These are phyloP conservation scores for Usnea hakonensis DNA, from an alignment of 495 filamentous ascomycete genomes.

Conservation along the genomic window DNA sequence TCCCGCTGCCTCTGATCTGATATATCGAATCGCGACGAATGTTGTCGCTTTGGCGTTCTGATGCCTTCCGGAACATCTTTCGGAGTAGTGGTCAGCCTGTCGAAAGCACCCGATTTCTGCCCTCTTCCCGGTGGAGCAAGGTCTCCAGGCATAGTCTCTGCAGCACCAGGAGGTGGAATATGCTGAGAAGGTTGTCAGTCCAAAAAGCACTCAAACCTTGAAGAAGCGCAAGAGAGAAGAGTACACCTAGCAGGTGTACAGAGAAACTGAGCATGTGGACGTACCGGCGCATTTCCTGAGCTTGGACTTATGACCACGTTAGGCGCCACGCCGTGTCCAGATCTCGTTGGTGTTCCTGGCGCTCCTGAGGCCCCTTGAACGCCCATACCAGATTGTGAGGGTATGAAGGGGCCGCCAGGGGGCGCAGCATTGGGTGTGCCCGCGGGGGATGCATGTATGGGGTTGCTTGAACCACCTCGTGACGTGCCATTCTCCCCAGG, in stretches of 20 bases:
- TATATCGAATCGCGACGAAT: conserved; percentile 96
- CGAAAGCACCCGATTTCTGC: conserved; percentile 80
- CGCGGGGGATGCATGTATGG: conserved; percentile 30
- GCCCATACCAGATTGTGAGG: conserved; percentile 28
- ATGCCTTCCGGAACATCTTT: conserved; percentile 95
- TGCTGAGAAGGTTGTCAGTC: conserved; percentile 49
- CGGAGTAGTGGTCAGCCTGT: conserved; percentile 84
- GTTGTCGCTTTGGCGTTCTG: conserved; percentile 88
- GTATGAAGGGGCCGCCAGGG: conserved; percentile 27
- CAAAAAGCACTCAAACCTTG: neutral
- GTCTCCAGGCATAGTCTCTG: conserved; percentile 97
- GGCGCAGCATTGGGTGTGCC: conserved; percentile 34
- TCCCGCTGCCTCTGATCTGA: conserved; percentile 86
- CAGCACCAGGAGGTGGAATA: conserved; percentile 82
- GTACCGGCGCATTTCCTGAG: conserved; percentile 58
- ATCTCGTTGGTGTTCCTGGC: conserved; percentile 60
- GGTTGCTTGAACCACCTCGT: conserved; percentile 36
- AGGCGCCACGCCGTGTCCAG: conserved; percentile 61
- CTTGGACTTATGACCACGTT: conserved; percentile 95
- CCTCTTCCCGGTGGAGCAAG: conserved; percentile 85
- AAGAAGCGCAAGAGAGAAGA: neutral
- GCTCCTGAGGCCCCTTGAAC: conserved; percentile 45
- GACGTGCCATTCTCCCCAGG: conserved; percentile 54
- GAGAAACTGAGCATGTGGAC: conserved; percentile 34
- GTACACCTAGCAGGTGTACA: neutral